A percentile compares a stretch with the other conserved stretches of the same genome.
phyloP scores from a whole-genome alignment of 805 yeast genomes.

The Diddensiella santjacobensis region DNA sequence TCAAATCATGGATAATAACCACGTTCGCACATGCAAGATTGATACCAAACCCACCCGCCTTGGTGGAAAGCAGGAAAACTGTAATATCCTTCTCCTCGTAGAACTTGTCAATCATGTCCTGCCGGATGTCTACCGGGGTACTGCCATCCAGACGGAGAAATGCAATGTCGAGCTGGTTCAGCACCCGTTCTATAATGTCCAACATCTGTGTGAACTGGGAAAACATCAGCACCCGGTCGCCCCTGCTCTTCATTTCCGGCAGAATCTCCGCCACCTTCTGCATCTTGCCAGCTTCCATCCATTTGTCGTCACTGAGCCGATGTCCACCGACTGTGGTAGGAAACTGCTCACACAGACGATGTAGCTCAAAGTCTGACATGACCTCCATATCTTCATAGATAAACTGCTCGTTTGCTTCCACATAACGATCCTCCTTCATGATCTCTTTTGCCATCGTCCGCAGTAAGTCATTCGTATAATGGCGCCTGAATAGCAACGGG shows the following conservation, averaged over 20 bases:
- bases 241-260: conserved; percentile 49
- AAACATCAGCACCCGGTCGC: conserved; percentile 72
- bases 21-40: conserved; percentile 92
- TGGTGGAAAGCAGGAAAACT: conserved; percentile 83
- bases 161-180: conserved; percentile 59
- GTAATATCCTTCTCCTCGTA: conserved; percentile 79
- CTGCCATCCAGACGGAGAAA: conserved; percentile 89
- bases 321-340: conserved; percentile 56
- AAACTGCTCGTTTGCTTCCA: conserved; percentile 68
- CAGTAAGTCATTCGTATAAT: conserved; percentile 54
- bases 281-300: conserved; percentile 75
- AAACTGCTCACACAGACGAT: conserved; percentile 67
- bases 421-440: conserved; percentile 74
- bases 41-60: conserved; percentile 99
- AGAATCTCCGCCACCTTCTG: conserved; percentile 52
- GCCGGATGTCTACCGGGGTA: conserved; percentile 90
- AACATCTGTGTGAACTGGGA: conserved; percentile 90
- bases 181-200: conserved; percentile 77
- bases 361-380: conserved; percentile 88
- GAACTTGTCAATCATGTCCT: conserved; percentile 83
- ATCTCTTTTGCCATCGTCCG: conserved; percentile 70
- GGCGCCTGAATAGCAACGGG: conserved; percentile 74
- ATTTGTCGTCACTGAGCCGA: conserved; percentile 51
- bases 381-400: conserved; percentile 93
- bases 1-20: conserved; percentile 87